phyloP scores from a whole-genome alignment of 768 basidiomycete genomes.

The Hemileccinum impolitum region DNA sequence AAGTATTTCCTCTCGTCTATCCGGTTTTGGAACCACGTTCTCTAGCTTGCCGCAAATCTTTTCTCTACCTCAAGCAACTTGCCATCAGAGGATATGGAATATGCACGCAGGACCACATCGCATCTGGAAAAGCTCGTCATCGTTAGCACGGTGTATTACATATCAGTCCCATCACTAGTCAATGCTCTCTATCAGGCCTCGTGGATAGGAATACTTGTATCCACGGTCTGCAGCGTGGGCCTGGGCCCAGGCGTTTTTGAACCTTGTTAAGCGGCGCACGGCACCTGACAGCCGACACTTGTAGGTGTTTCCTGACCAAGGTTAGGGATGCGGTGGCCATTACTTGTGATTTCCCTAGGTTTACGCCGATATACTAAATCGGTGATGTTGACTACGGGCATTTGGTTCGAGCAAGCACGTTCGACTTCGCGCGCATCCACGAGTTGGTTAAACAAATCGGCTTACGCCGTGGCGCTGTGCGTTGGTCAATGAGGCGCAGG shows the following conservation, averaged over 20 bases:
- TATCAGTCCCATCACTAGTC: not conserved
- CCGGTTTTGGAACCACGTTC: not conserved
- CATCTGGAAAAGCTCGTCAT: not conserved
- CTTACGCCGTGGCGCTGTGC: too few relatives aligned
- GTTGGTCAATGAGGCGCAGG: too few relatives aligned
- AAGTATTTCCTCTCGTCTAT: not conserved
- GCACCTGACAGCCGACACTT: not conserved
- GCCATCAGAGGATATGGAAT: too few relatives aligned
- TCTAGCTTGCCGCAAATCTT: not conserved
- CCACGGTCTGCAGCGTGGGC: too few relatives aligned
- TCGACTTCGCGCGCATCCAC: not conserved
- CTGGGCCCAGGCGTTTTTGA: not conserved
- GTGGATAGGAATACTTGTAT: not conserved
- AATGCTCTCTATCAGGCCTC: not conserved
- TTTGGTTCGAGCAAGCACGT: not conserved
- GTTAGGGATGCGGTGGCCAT: not conserved
- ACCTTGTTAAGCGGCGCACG: not conserved
- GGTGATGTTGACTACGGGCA: not conserved
- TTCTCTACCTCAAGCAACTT: not conserved
- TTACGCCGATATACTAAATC: not conserved
- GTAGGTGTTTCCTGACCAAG: not conserved
- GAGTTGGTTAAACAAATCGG: not conserved
- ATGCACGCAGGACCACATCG: not conserved
- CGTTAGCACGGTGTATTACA: not conserved
- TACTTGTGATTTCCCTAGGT: conserved; percentile 1